Percentiles rank a stretch among this genome's conserved stretches.
Conservation (phyloP, 257 asterid genomes). For the Mitragyna speciosa region DNA sequence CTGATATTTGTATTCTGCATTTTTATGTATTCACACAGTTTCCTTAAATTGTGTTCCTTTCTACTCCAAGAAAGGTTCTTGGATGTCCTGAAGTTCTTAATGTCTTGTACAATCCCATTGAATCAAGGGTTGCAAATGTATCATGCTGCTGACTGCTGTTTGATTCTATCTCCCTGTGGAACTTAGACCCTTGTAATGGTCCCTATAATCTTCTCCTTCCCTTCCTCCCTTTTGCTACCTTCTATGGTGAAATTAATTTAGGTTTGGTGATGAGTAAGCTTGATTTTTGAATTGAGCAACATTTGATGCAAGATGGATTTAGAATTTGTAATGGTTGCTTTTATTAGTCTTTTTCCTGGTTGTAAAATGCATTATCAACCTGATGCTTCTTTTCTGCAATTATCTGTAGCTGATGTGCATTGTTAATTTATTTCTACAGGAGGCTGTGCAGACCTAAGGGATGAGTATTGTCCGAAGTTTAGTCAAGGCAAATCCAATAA, state of each 20-base stretch:
- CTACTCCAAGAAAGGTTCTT: background rate
- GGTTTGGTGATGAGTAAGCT: background rate
- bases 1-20: too few relatives aligned
- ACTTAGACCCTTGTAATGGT: background rate
- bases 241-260: background rate
- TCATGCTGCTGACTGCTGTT: background rate
- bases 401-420: background rate
- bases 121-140: background rate
- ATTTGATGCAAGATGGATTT: background rate
- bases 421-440: constrained; percentile 29
- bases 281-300: background rate
- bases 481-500: constrained; percentile 6
- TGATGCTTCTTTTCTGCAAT: background rate
- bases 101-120: background rate
- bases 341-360: background rate
- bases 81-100: background rate
- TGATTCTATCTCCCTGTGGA: background rate
- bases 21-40: too few relatives aligned
- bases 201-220: background rate
- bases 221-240: background rate
- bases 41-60: too few relatives aligned
- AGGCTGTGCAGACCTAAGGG: constrained; percentile 44
- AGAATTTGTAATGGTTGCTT: background rate
- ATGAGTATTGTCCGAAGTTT: constrained; percentile 37
- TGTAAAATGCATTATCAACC: background rate